phyloP scores from a whole-genome alignment of 2,329 filamentous ascomycete species.

The Tolypocladium album region DNA sequence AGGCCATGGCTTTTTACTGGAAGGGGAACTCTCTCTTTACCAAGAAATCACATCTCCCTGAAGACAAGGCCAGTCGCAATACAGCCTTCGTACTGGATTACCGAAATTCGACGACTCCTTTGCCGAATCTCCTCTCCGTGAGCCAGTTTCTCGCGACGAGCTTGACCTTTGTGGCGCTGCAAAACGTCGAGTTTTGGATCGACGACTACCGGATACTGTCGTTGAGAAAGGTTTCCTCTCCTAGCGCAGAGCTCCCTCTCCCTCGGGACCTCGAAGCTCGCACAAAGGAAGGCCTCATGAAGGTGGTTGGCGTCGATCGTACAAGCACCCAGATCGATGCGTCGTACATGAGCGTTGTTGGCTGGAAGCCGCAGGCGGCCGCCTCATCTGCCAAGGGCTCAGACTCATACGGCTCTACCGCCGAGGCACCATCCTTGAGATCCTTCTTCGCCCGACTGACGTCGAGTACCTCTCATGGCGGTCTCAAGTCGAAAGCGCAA shows the following conservation, averaged over 20 bases:
- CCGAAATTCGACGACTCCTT: slow-evolving; percentile 73
- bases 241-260: slow-evolving; percentile 59
- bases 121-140: slow-evolving; percentile 77
- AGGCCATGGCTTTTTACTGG: slow-evolving; percentile 99
- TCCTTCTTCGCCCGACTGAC: slow-evolving; percentile 77
- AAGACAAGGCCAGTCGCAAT: slow-evolving; percentile 53
- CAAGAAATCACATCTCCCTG: slow-evolving; percentile 64
- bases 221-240: slow-evolving; percentile 77
- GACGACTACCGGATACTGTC: slow-evolving; percentile 76
- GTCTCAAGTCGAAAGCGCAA: slow-evolving; percentile 42
- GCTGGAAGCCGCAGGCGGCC: slow-evolving; percentile 58
- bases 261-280: slow-evolving; percentile 70
- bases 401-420: slow-evolving; percentile 36
- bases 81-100: slow-evolving; percentile 96
- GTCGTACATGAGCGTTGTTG: slow-evolving; percentile 75
- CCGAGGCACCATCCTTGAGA: slow-evolving; percentile 50
- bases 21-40: slow-evolving; percentile 97
- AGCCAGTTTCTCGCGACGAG: slow-evolving; percentile 91
- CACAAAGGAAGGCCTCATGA: slow-evolving; percentile 85
- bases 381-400: slow-evolving; percentile 27
- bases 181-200: slow-evolving; percentile 80
- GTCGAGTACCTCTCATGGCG: slow-evolving; percentile 38
- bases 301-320: slow-evolving; percentile 65
- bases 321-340: slow-evolving; percentile 91
- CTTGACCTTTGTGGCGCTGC: slow-evolving; percentile 85